These are phyloP conservation scores for Pogostemon cablin DNA, from an alignment of 257 asterid genomes.

Conservation along the genomic window DNA sequence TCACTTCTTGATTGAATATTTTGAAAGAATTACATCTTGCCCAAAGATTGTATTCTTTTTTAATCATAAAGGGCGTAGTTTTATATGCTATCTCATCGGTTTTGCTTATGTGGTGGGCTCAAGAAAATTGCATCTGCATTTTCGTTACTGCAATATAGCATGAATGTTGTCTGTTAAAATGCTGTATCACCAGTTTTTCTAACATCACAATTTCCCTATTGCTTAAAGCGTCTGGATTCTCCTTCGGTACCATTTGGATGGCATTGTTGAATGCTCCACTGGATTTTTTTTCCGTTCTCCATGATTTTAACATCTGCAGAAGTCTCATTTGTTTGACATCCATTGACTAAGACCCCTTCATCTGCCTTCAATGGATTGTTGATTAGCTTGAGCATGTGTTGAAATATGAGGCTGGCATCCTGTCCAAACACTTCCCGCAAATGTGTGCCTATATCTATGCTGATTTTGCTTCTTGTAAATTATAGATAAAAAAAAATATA, in stretches of 20 bases:
- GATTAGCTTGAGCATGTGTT: not conserved
- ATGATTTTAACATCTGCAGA: slow-evolving; percentile 59
- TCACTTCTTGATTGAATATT: no score
- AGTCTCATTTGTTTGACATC: slow-evolving; percentile 72
- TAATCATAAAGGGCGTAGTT: not conserved
- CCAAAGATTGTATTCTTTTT: not conserved
- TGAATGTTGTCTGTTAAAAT: slow-evolving; percentile 65
- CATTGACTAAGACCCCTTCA: slow-evolving; percentile 77
- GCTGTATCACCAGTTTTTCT: slow-evolving; percentile 51
- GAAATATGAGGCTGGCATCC: slow-evolving; percentile 67
- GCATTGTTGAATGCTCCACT: slow-evolving; percentile 82
- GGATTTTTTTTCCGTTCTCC: slow-evolving; percentile 43
- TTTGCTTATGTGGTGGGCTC: slow-evolving; percentile 34
- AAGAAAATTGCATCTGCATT: slow-evolving; percentile 64
- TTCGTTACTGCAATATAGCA: slow-evolving; percentile 68
- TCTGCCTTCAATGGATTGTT: slow-evolving; percentile 57
- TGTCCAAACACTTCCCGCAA: slow-evolving; percentile 62
- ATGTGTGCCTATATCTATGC: slow-evolving; percentile 56
- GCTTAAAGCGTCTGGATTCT: slow-evolving; percentile 49
- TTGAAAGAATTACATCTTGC: no score
- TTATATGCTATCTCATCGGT: slow-evolving; percentile 22
- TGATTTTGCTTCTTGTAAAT: slow-evolving; percentile 56
- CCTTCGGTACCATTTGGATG: slow-evolving; percentile 57
- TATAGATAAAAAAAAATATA: no score
- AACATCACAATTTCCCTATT: slow-evolving; percentile 57